These are phyloP conservation scores for Phytophthora crassamura DNA, from an alignment of 352 stramenopile genomes.

Conservation along the genomic window DNA sequence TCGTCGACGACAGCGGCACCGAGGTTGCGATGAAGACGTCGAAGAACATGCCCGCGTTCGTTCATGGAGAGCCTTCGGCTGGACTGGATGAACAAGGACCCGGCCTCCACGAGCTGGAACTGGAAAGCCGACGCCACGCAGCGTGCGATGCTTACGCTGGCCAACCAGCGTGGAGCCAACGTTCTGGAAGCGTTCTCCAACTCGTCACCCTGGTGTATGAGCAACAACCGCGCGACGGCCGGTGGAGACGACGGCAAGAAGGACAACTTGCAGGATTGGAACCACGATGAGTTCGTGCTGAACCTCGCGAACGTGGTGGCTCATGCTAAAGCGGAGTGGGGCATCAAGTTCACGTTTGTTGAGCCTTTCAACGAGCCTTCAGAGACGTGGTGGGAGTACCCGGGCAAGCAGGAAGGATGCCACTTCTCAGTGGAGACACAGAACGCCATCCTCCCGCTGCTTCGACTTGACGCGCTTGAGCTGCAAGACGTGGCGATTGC, in stretches of 20 bases:
- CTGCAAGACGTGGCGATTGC: constrained; percentile 37
- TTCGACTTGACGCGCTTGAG: constrained; percentile 39
- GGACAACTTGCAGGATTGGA: constrained; percentile 47
- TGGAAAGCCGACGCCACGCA: constrained; percentile 47
- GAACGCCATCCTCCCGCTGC: constrained; percentile 34
- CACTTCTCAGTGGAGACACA: constrained; percentile 49
- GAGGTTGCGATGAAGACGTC: constrained; percentile 47
- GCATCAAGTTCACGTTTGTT: constrained; percentile 50
- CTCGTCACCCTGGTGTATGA: constrained; percentile 67
- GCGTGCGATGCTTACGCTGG: constrained; percentile 39
- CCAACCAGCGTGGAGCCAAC: constrained; percentile 41
- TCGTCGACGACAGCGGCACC: constrained; percentile 44
- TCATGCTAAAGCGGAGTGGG: constrained; percentile 45
- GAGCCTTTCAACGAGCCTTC: constrained; percentile 59
- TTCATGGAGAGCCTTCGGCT: constrained; percentile 50
- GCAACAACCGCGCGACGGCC: constrained; percentile 44
- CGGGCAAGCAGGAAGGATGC: constrained; percentile 49
- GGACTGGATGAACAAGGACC: constrained; percentile 47
- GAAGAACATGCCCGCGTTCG: constrained; percentile 46
- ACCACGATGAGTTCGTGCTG: constrained; percentile 43
- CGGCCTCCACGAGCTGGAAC: constrained; percentile 45
- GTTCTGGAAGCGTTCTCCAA: constrained; percentile 60
- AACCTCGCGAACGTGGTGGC: constrained; percentile 50
- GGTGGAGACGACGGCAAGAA: constrained; percentile 38
- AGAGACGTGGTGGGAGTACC: constrained; percentile 45